phyloP scores from a whole-genome alignment of 805 yeast species.

The Candida railenensis region DNA sequence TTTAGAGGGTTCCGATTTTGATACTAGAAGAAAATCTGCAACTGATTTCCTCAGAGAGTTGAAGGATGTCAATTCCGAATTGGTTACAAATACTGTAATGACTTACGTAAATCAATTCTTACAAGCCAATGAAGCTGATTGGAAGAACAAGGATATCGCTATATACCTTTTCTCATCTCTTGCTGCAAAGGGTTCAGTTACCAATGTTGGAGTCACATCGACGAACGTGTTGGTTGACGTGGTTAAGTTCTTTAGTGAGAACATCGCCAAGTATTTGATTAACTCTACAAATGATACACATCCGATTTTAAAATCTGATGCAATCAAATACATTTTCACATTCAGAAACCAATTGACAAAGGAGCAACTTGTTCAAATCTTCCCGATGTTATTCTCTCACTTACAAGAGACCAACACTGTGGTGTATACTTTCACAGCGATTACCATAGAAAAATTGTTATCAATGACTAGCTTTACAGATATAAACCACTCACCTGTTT shows the following conservation, averaged over 20 bases:
- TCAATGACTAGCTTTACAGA: constrained; percentile 62
- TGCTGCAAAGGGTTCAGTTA: constrained; percentile 89
- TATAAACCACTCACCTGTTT: constrained; percentile 57
- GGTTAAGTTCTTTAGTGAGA: constrained; percentile 75
- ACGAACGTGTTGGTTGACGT: constrained; percentile 85
- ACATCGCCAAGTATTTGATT: constrained; percentile 83
- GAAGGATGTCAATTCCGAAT: constrained; percentile 71
- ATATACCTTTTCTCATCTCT: constrained; percentile 81
- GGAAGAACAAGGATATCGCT: constrained; percentile 89
- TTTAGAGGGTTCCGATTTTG: constrained; percentile 91
- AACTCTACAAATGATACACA: constrained; percentile 38
- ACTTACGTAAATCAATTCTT: constrained; percentile 68
- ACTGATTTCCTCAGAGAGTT: constrained; percentile 88
- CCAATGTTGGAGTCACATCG: constrained; percentile 82
- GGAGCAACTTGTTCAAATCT: constrained; percentile 72
- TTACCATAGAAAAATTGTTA: constrained; percentile 85
- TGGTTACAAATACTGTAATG: constrained; percentile 75
- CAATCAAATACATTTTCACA: constrained; percentile 83
- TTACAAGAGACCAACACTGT: constrained; percentile 65
- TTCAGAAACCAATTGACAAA: constrained; percentile 93
- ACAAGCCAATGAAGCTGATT: constrained; percentile 45
- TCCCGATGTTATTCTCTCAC: constrained; percentile 75
- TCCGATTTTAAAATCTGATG: constrained; percentile 86
- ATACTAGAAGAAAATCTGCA: constrained; percentile 89
- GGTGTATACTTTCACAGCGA: constrained; percentile 90